phyloP scores from a whole-genome alignment of 495 filamentous ascomycete genomes.

The Poronia punctata region DNA sequence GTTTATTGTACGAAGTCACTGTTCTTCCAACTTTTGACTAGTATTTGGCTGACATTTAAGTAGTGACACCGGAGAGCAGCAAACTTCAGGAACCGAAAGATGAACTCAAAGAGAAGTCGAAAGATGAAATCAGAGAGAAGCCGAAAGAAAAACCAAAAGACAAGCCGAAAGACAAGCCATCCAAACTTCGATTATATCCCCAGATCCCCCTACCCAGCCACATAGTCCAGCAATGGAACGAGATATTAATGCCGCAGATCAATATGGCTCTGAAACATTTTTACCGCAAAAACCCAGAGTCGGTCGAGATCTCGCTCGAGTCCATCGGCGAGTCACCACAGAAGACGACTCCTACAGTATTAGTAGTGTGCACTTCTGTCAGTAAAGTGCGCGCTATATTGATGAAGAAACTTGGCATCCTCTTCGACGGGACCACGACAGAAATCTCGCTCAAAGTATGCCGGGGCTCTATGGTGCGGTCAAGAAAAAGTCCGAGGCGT shows the following conservation, averaged over 20 bases:
- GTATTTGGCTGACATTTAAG: not conserved
- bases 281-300: conserved; percentile 61
- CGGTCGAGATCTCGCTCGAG: conserved; percentile 66
- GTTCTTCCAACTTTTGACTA: too few relatives aligned
- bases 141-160: too few relatives aligned
- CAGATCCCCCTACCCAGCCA: conserved; percentile 51
- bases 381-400: conserved; percentile 62
- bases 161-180: conserved; percentile 18
- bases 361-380: conserved; percentile 68
- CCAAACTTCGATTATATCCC: conserved; percentile 43
- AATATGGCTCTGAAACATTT: conserved; percentile 52
- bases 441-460: conserved; percentile 54
- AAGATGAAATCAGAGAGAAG: not conserved
- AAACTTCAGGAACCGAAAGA: conserved; percentile 15
- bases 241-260: conserved; percentile 61
- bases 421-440: conserved; percentile 54
- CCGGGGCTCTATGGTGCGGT: conserved; percentile 62
- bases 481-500: conserved; percentile 37
- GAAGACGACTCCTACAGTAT: conserved; percentile 62
- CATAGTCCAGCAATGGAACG: conserved; percentile 64
- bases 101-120: too few relatives aligned
- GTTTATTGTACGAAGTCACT: too few relatives aligned
- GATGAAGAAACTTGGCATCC: conserved; percentile 55
- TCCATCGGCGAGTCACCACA: conserved; percentile 63
- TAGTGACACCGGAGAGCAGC: not conserved